Evolutionary conservation across 805 yeast genomes (phyloP).

Genomic region (Yarrowia sp.): DNA sequence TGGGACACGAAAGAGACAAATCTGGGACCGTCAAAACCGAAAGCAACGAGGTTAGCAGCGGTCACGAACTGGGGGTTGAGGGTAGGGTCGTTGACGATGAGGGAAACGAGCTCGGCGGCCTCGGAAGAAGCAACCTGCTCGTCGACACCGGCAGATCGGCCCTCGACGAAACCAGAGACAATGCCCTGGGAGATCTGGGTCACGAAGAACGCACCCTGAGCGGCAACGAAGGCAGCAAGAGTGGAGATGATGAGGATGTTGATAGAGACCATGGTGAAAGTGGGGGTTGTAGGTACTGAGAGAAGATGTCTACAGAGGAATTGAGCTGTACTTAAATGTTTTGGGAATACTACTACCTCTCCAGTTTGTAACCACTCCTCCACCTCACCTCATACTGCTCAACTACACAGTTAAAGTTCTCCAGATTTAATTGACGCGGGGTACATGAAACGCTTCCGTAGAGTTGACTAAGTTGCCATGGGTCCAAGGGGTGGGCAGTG

Average conservation of each 20-base stretch:
- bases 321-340: not conserved
- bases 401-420: not conserved
- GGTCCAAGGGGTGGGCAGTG: constrained; percentile 26
- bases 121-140: constrained; percentile 42
- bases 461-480: not conserved
- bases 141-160: constrained; percentile 40
- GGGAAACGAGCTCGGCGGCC: constrained; percentile 42
- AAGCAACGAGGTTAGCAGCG: constrained; percentile 30
- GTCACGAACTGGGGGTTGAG: constrained; percentile 40
- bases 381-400: not conserved
- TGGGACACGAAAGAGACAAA: constrained; percentile 39
- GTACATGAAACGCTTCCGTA: not conserved
- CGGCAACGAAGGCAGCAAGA: constrained; percentile 39
- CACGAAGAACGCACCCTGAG: constrained; percentile 36
- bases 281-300: not conserved
- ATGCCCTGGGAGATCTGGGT: constrained; percentile 24
- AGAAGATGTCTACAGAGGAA: not conserved
- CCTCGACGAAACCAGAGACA: constrained; percentile 36
- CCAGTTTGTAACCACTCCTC: not conserved
- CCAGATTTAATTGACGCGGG: not conserved
- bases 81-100: constrained; percentile 40
- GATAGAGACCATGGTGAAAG: constrained; percentile 45
- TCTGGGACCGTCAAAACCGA: constrained; percentile 34
- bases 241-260: constrained; percentile 43
- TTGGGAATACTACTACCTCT: no score